Evolutionary conservation across 192 early-diverging fungal genomes (phyloP).

Genomic region (Paraglomus occultum): DNA sequence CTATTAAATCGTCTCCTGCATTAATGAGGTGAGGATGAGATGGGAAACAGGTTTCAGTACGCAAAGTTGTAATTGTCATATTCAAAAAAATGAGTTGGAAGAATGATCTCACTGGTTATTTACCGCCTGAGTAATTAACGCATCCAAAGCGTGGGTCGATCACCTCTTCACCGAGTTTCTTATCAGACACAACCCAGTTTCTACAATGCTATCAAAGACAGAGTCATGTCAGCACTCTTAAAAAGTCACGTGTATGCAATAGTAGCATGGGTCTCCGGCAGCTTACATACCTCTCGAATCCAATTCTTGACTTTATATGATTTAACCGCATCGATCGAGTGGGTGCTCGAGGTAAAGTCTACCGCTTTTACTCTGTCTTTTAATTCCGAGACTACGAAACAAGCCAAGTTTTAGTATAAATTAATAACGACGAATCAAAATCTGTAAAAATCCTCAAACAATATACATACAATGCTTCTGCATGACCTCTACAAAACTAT

Average conservation of each 20-base stretch:
- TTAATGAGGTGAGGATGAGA: too few relatives aligned
- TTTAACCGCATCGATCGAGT: slow-evolving; percentile 28
- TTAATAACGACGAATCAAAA: too few relatives aligned
- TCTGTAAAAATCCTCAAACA: neutral
- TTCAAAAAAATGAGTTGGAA: too few relatives aligned
- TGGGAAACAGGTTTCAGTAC: too few relatives aligned
- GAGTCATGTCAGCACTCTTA: neutral
- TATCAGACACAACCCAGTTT: slow-evolving; percentile 26
- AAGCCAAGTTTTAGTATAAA: neutral
- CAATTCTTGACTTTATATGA: slow-evolving; percentile 8
- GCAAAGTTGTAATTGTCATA: too few relatives aligned
- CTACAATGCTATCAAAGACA: slow-evolving; percentile 24
- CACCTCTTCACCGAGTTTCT: neutral
- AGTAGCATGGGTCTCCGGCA: neutral
- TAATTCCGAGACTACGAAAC: neutral
- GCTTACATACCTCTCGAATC: slow-evolving; percentile 25
- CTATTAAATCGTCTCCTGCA: too few relatives aligned
- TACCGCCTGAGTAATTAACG: slow-evolving; percentile 20
- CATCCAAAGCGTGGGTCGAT: slow-evolving; percentile 25
- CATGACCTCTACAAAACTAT: slow-evolving; percentile 21
- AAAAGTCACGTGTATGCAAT: neutral
- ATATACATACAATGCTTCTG: slow-evolving; percentile 18
- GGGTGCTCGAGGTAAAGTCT: slow-evolving; percentile 20
- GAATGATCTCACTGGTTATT: too few relatives aligned
- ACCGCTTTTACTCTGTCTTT: slow-evolving; percentile 22